phyloP scores from a whole-genome alignment of 2,329 filamentous ascomycete species.

The Eutypella sp. region DNA sequence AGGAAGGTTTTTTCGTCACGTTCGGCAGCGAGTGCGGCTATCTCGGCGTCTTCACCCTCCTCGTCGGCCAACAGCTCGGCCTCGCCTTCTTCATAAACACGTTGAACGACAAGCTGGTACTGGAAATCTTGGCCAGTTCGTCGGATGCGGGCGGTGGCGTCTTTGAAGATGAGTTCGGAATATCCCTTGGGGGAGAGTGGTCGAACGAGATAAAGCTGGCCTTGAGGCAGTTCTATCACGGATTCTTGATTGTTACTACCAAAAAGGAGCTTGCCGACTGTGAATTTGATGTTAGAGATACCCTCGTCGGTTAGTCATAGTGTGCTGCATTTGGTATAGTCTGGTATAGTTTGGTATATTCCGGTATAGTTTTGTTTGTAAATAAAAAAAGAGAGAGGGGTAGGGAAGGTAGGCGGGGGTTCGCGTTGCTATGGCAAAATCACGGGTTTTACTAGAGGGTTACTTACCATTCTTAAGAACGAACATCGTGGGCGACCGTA shows the following conservation, averaged over 20 bases:
- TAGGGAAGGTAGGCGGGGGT: too few relatives aligned
- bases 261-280: slow-evolving; percentile 91
- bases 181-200: slow-evolving; percentile 95
- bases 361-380: not conserved
- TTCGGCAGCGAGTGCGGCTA: slow-evolving; percentile 69
- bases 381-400: slow-evolving; percentile 4
- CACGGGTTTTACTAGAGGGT: too few relatives aligned
- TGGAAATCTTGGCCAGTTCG: slow-evolving; percentile 93
- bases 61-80: slow-evolving; percentile 88
- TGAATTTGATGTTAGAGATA: too few relatives aligned
- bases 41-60: slow-evolving; percentile 74
- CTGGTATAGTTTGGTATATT: too few relatives aligned
- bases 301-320: not conserved
- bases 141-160: slow-evolving; percentile 87
- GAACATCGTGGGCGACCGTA: slow-evolving; percentile 32
- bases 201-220: slow-evolving; percentile 94
- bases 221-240: slow-evolving; percentile 89
- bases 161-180: slow-evolving; percentile 97
- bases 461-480: slow-evolving; percentile 39
- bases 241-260: slow-evolving; percentile 83
- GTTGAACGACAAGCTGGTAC: slow-evolving; percentile 93
- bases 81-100: slow-evolving; percentile 96
- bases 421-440: too few relatives aligned
- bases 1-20: slow-evolving; percentile 97
- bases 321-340: not conserved